Conservation (phyloP, 2,329 filamentous ascomycete genomes). For the Remersonia thermophila region DNA sequence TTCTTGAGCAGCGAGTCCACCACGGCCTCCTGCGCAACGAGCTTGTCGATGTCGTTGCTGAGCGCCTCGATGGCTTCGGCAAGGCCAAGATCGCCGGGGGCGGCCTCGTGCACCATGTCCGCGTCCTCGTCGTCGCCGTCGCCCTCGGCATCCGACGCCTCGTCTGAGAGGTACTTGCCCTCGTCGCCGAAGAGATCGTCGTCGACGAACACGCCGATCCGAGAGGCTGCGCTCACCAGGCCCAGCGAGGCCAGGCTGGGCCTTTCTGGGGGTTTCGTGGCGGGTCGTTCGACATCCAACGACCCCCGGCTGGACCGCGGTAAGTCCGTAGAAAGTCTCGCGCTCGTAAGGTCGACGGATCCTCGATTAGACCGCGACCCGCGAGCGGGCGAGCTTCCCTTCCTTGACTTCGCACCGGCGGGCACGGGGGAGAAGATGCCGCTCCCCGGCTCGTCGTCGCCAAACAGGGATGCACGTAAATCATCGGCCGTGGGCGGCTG, state of each 20-base stretch:
- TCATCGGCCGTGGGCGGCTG: constrained; percentile 52
- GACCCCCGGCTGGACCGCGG: constrained; percentile 22
- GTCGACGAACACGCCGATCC: constrained; percentile 84
- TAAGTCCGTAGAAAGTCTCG: constrained; percentile 45
- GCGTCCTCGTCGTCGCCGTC: constrained; percentile 48
- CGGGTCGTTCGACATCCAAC: constrained; percentile 22
- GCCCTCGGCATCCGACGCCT: constrained; percentile 60
- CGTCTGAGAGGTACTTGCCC: constrained; percentile 72
- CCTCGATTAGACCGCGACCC: constrained; percentile 3
- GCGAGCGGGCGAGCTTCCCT: not conserved
- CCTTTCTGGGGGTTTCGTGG: constrained; percentile 46
- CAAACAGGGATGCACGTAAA: constrained; percentile 55
- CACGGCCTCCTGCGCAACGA: constrained; percentile 77
- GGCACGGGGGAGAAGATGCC: constrained; percentile 33
- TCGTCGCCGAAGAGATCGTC: constrained; percentile 90
- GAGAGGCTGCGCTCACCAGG: constrained; percentile 73
- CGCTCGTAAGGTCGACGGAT: constrained; percentile 1
- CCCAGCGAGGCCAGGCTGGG: constrained; percentile 86
- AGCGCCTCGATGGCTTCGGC: constrained; percentile 84
- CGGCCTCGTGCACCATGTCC: constrained; percentile 85
- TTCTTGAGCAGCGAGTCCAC: constrained; percentile 86
- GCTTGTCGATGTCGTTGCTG: constrained; percentile 81
- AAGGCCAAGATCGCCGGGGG: constrained; percentile 83
- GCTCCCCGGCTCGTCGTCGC: constrained; percentile 32
- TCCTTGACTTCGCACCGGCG: not conserved